These are phyloP conservation scores for Chaetomiaceae sp. DNA, from an alignment of 2,329 filamentous ascomycete species.

Conservation along the genomic window DNA sequence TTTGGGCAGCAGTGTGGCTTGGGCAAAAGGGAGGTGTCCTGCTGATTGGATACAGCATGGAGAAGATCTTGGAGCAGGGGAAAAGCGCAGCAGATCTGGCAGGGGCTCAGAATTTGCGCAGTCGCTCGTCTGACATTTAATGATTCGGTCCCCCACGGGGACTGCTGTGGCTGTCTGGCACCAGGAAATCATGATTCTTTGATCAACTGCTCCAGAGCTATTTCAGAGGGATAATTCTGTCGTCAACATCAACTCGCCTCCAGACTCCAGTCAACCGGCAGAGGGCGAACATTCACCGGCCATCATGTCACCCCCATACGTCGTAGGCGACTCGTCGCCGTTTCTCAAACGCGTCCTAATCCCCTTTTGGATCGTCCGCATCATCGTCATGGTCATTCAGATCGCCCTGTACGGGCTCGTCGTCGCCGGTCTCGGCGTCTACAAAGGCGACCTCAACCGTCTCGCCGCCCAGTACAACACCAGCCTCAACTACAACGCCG, in stretches of 20 bases:
- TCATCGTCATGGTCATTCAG: conserved; percentile 29
- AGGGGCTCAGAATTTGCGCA: background rate
- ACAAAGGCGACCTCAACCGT: conserved; percentile 18
- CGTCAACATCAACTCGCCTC: too few relatives aligned
- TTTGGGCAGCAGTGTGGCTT: background rate
- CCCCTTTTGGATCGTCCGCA: conserved; percentile 33
- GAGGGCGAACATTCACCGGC: background rate
- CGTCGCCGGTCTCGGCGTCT: conserved; percentile 21
- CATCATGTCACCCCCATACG: conserved; percentile 26
- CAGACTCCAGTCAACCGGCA: too few relatives aligned
- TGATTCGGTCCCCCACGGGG: background rate
- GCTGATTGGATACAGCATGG: background rate
- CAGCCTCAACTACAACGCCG: conserved; percentile 7
- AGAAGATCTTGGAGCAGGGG: background rate
- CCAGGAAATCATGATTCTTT: too few relatives aligned
- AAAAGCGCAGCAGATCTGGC: background rate
- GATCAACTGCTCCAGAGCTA: too few relatives aligned
- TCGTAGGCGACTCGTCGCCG: conserved; percentile 32
- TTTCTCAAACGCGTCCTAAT: conserved; percentile 34
- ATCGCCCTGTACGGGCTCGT: conserved; percentile 25
- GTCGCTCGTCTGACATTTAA: background rate
- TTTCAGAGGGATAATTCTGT: too few relatives aligned
- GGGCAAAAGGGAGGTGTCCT: background rate
- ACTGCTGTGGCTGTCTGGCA: too few relatives aligned
- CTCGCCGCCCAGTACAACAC: conserved; percentile 21